Conservation (phyloP, 2,329 filamentous ascomycete species). For the Stenocarpella maydis region DNA sequence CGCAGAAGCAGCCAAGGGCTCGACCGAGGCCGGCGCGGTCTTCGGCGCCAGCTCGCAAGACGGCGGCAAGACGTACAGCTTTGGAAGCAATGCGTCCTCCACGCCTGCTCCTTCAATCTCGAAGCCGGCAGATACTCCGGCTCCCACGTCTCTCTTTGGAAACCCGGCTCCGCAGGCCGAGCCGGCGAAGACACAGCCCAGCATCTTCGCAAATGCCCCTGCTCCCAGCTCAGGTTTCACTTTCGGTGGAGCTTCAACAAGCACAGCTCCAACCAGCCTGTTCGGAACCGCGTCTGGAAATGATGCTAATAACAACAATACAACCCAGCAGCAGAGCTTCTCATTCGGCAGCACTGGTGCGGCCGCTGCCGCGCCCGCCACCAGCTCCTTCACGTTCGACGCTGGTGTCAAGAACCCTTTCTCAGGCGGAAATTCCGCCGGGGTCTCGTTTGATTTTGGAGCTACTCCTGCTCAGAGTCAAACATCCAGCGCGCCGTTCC, state of each 20-base stretch:
- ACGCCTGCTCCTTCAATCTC: slow-evolving; percentile 1
- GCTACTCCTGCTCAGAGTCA: slow-evolving; percentile 34
- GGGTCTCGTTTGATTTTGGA: slow-evolving; percentile 51
- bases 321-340: slow-evolving; percentile 26
- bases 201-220: slow-evolving; percentile 37
- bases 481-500: slow-evolving; percentile 38
- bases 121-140: slow-evolving; percentile 23
- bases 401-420: slow-evolving; percentile 52
- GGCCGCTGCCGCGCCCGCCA: slow-evolving; percentile 30
- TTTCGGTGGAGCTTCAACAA: slow-evolving; percentile 24
- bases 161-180: slow-evolving; percentile 26
- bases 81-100: slow-evolving; percentile 25
- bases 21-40: slow-evolving; percentile 33
- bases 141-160: slow-evolving; percentile 28
- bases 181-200: slow-evolving; percentile 35
- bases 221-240: slow-evolving; percentile 35
- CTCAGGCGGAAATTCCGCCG: slow-evolving; percentile 40
- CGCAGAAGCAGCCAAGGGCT: slow-evolving; percentile 34
- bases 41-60: slow-evolving; percentile 30
- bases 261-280: slow-evolving; percentile 24
- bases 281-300: slow-evolving; percentile 38
- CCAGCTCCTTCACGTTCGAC: slow-evolving; percentile 51
- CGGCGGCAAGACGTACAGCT: slow-evolving; percentile 32
- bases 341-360: slow-evolving; percentile 41
- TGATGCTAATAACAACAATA: slow-evolving; percentile 29